Conservation (phyloP, 2,329 filamentous ascomycete species). For the Alternaria triticina region DNA sequence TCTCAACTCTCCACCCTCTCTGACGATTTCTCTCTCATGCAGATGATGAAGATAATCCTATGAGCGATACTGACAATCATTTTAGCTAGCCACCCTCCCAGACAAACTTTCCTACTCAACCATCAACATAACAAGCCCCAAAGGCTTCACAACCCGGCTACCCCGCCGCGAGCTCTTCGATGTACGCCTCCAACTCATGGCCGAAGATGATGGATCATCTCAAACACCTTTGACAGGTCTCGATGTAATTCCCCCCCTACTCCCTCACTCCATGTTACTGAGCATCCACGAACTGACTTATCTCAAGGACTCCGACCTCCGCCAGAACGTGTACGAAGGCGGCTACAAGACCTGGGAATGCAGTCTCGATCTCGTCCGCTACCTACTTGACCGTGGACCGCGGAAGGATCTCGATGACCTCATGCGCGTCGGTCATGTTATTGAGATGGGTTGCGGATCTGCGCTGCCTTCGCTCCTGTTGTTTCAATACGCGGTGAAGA, state of each 20-base stretch:
- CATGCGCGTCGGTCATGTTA: constrained; percentile 55
- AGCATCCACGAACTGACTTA: constrained; percentile 20
- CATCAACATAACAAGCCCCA: constrained; percentile 66
- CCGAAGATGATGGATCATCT: constrained; percentile 59
- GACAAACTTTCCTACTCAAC: constrained; percentile 75
- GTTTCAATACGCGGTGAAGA: constrained; percentile 66
- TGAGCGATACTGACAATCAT: not conserved
- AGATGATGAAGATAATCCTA: rapidly evolving
- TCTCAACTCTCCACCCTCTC: not conserved
- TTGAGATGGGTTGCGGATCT: constrained; percentile 78
- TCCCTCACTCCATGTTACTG: not conserved
- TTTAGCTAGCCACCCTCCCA: constrained; percentile 65
- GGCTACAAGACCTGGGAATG: constrained; percentile 93
- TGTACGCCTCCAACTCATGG: constrained; percentile 81
- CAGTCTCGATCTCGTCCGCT: constrained; percentile 77
- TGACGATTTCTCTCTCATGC: not conserved
- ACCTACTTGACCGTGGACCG: constrained; percentile 58
- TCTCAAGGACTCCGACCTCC: constrained; percentile 68
- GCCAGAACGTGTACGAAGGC: constrained; percentile 82
- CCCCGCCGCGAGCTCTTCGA: constrained; percentile 83
- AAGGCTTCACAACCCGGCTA: constrained; percentile 61
- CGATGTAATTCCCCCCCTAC: constrained; percentile 10
- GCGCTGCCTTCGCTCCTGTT: constrained; percentile 75
- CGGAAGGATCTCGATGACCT: constrained; percentile 58
- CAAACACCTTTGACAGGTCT: constrained; percentile 39